These are phyloP conservation scores for Syncephalastrum racemosum DNA, from an alignment of 371 early-diverging fungal species.

Conservation along the genomic window DNA sequence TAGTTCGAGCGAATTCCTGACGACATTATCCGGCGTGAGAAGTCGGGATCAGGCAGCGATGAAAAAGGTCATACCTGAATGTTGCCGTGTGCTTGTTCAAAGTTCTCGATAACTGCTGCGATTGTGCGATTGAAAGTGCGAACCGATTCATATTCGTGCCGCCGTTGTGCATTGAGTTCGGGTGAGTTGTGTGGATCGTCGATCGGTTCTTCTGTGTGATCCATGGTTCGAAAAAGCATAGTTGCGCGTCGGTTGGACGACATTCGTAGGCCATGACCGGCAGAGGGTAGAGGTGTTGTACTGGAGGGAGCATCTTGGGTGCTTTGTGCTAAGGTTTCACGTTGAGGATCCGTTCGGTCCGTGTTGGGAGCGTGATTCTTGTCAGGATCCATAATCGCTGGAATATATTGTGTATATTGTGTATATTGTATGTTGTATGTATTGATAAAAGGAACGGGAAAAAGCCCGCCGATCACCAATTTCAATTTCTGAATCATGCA, in stretches of 20 bases:
- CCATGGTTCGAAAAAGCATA: slow-evolving; percentile 17
- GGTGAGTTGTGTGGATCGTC: slow-evolving; percentile 34
- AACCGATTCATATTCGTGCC: slow-evolving; percentile 28
- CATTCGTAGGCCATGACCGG: slow-evolving; percentile 14
- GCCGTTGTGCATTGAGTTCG: slow-evolving; percentile 28
- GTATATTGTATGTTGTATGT: too few relatives aligned
- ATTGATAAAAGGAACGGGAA: too few relatives aligned
- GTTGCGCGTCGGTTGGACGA: slow-evolving; percentile 18
- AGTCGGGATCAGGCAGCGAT: not conserved
- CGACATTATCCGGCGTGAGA: not conserved
- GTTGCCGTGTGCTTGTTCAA: slow-evolving; percentile 18
- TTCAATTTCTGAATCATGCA: too few relatives aligned
- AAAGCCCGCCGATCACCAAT: too few relatives aligned
- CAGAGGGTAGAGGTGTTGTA: too few relatives aligned
- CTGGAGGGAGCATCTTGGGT: too few relatives aligned
- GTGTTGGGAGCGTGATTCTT: too few relatives aligned
- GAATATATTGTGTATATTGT: too few relatives aligned
- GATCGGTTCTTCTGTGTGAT: slow-evolving; percentile 19
- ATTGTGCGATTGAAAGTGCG: slow-evolving; percentile 27
- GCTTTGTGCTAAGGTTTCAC: too few relatives aligned
- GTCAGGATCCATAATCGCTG: too few relatives aligned
- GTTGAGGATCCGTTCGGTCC: too few relatives aligned
- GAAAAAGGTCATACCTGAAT: slow-evolving; percentile 16
- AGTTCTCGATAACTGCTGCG: slow-evolving; percentile 21
- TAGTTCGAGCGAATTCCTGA: slow-evolving; percentile 28